Percentiles rank a stretch among this genome's conserved stretches.
Evolutionary conservation across 2,329 filamentous ascomycete species (phyloP).

Genomic region (Sporothrix schenckii): DNA sequence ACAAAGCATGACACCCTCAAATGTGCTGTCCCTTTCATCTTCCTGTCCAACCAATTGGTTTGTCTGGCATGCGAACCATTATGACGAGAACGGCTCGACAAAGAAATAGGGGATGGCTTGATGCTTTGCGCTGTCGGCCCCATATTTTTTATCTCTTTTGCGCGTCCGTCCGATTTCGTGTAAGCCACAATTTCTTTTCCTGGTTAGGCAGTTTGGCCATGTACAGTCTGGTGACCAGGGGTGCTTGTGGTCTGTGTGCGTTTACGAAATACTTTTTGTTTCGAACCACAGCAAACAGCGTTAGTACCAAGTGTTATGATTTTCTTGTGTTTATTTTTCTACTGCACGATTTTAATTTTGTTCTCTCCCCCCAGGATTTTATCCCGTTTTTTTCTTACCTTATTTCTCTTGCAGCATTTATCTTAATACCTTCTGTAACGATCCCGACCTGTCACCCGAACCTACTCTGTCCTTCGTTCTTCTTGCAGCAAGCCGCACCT

Average conservation of each 20-base stretch:
- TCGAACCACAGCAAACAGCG: neutral
- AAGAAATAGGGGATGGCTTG: neutral
- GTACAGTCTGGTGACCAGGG: neutral
- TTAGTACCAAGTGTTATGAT: neutral
- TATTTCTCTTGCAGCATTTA: neutral
- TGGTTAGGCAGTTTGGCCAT: conserved; percentile 6
- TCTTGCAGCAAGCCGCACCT: neutral
- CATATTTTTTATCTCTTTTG: conserved; percentile 2
- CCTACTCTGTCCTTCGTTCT: neutral
- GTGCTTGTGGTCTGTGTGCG: neutral
- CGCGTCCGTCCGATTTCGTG: conserved; percentile 18
- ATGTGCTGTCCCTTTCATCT: conserved; percentile 18
- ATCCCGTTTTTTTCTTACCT: neutral
- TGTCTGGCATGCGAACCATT: neutral
- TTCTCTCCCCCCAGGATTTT: neutral
- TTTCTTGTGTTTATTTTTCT: conserved; percentile 8
- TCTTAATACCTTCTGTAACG: neutral
- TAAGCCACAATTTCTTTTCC: conserved; percentile 19
- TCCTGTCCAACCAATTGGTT: neutral
- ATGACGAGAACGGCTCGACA: neutral
- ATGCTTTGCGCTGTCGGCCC: neutral
- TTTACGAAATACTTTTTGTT: neutral
- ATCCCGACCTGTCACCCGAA: neutral
- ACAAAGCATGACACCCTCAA: conserved; percentile 11
- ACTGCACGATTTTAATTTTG: conserved; percentile 7